Evolutionary conservation across 768 basidiomycete genomes (phyloP), one percentile per base, ranked within the genome.

Genomic region (Boletus speciosus): DNA sequence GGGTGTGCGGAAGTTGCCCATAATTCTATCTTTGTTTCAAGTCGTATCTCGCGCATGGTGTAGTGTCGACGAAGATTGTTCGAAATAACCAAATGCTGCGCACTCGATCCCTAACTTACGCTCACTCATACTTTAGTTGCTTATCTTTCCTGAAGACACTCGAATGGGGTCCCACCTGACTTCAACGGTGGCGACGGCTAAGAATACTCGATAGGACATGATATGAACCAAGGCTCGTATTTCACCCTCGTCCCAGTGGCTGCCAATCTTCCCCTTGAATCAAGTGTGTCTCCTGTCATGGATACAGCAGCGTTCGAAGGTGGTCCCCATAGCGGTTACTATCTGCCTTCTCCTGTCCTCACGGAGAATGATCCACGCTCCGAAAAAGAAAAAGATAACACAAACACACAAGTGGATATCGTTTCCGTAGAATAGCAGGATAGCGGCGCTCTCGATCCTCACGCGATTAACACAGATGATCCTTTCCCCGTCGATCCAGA

Each of bases 401-500:
- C 25, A 4, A 29, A 27, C 36, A 7, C 27, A 15, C 19, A 10
- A 11, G 44, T 21, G 16, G 55, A 59, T 31, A 32, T 52, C 15
- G n/a, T 35, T 31, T 59, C 55, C 15, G 25, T 50, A 16, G 49
- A 51, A 49, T 36, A 49, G 19, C 61, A 51, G 21, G 61, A 51
- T 8, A 47, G 23, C 15, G 15, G 34, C 14, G 10, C 15, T 16
- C 34, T 11, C 34, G 34, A 14, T 25, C 34, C 32, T 12, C 49
- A 34, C 21, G 32, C 12, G 5, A 50, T 47, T 6, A 50, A 50
- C 12, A 50, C 49, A 34, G 49, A 50, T 3, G 49, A 50, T 47
- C 49, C 42, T 7, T 50, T 50, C 12, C 49, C 49, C 11, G 12
- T 47, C 31, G 42, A 47, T 34, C 42, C 49, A 47, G 42, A 47